phyloP scores from a whole-genome alignment of 2,329 filamentous ascomycete species.

The Talaromyces sp. region DNA sequence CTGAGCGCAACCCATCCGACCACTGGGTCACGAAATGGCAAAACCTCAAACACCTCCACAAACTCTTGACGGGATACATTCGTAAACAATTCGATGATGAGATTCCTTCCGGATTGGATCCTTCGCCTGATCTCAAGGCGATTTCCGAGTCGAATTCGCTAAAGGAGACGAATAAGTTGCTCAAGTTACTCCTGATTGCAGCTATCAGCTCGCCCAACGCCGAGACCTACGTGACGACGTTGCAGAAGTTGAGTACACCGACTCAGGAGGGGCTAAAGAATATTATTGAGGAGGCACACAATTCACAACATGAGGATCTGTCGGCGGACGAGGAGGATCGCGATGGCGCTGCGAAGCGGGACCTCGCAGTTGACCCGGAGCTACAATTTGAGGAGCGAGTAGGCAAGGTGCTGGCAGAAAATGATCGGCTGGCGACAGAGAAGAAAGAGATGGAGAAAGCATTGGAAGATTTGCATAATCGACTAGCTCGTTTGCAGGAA shows the following conservation, averaged over 20 bases:
- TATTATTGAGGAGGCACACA: constrained; percentile 47
- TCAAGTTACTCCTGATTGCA: constrained; percentile 62
- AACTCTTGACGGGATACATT: constrained; percentile 45
- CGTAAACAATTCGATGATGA: constrained; percentile 44
- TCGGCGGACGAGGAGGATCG: constrained; percentile 37
- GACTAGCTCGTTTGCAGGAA: constrained; percentile 56
- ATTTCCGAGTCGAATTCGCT: constrained; percentile 44
- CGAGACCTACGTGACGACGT: constrained; percentile 52
- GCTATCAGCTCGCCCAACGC: constrained; percentile 58
- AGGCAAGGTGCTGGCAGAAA: constrained; percentile 48
- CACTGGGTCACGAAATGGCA: constrained; percentile 49
- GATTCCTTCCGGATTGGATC: constrained; percentile 40
- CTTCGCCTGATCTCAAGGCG: constrained; percentile 45
- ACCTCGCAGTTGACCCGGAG: constrained; percentile 41
- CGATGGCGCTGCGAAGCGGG: constrained; percentile 33
- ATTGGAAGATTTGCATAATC: constrained; percentile 54
- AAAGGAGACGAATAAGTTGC: constrained; percentile 51
- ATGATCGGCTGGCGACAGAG: constrained; percentile 57
- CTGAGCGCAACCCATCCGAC: constrained; percentile 42
- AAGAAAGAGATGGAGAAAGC: constrained; percentile 49
- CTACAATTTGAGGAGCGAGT: constrained; percentile 48
- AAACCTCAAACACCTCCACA: constrained; percentile 49
- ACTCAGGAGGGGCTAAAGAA: constrained; percentile 47
- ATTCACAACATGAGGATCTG: constrained; percentile 36
- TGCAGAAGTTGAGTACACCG: constrained; percentile 41